Evolutionary conservation across 768 basidiomycete species (phyloP), one percentile per base, ranked within the genome.

Genomic region (Leccinum incarnatum): DNA sequence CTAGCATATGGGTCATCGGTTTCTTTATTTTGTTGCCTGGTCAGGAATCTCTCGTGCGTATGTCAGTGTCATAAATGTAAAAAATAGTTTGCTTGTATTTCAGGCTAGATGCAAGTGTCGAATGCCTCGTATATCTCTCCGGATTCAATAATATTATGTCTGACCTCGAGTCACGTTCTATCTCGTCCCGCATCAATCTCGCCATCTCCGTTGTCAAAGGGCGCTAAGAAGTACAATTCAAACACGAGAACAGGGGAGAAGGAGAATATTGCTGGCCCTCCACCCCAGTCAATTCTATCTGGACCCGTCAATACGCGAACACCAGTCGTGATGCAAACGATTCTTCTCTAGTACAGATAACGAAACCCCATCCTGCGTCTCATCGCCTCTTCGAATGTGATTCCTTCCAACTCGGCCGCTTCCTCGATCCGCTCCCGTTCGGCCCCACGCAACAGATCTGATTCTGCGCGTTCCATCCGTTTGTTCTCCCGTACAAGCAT

Each of bases 361-460:
- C 84, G 74, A 72, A 85, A 86, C 0, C 82, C 82, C 67, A 77
- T 83, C 61, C 80, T 78, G 62, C 77, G 77, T 61, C 79, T 78
- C 66, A 85, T 70, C 3, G 84, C 86, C 60, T 86, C 80, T 25
- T 85, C 82, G 57, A 85, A 79, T 5, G 80, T 79, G 23, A 87
- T 77, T 2, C 83, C 83, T 63, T 87, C 85, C 51, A 87, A 65
- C 61, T 75, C 73, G 2, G 85, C 85, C 2, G 83, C 85, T 57
- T 84, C 82, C 60, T 81, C 79, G 47, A 86, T 78, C 48, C 85
- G 78, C 27, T 76, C 69, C 32, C 78, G 74, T 58, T 80, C 72
- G 4, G 81, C 79, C 15, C 73, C 79, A 54, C 77, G 65, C 68
- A 83, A 68, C 14, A 76, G 72, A 1, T 69, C 67, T 40, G 74